These are phyloP conservation scores for Dactylellina sp. DNA, from an alignment of 2,329 filamentous ascomycete genomes.

Conservation along the genomic window DNA sequence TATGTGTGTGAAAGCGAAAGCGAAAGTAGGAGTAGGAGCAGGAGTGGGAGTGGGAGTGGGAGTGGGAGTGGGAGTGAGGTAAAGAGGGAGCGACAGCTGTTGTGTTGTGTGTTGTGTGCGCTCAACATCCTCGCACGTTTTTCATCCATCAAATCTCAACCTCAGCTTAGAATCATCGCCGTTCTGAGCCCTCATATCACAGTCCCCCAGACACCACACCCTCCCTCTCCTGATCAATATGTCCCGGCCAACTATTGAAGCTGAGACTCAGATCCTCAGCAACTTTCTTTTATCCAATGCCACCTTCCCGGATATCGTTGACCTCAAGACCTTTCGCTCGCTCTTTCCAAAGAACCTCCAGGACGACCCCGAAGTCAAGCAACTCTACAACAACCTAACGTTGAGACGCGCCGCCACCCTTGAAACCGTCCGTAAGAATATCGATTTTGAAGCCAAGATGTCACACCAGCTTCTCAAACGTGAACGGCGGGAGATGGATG, in stretches of 20 bases:
- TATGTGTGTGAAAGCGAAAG: too few species aligned
- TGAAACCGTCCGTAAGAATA: slow-evolving; percentile 72
- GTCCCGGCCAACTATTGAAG: slow-evolving; percentile 70
- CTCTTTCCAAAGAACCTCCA: slow-evolving; percentile 78
- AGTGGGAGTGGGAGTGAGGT: too few species aligned
- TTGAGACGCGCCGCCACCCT: slow-evolving; percentile 76
- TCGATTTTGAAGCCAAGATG: slow-evolving; percentile 73
- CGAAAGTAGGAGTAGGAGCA: too few species aligned
- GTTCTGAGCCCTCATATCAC: neutral
- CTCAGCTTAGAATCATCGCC: too few species aligned
- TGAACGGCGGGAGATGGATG: slow-evolving; percentile 67
- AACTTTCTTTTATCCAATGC: slow-evolving; percentile 83
- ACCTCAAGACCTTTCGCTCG: slow-evolving; percentile 78
- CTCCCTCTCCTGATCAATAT: slow-evolving; percentile 64
- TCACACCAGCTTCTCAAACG: slow-evolving; percentile 71
- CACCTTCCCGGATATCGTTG: slow-evolving; percentile 77
- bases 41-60: too few species aligned
- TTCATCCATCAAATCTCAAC: neutral
- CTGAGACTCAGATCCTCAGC: slow-evolving; percentile 77
- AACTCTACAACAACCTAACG: slow-evolving; percentile 83
- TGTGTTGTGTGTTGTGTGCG: too few species aligned
- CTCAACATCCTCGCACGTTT: neutral
- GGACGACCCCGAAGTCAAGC: slow-evolving; percentile 74
- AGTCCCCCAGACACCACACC: neutral
- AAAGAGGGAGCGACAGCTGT: too few species aligned